These are phyloP conservation scores for Cystobasidium onofrii DNA, from an alignment of 768 basidiomycete genomes.

Conservation along the genomic window DNA sequence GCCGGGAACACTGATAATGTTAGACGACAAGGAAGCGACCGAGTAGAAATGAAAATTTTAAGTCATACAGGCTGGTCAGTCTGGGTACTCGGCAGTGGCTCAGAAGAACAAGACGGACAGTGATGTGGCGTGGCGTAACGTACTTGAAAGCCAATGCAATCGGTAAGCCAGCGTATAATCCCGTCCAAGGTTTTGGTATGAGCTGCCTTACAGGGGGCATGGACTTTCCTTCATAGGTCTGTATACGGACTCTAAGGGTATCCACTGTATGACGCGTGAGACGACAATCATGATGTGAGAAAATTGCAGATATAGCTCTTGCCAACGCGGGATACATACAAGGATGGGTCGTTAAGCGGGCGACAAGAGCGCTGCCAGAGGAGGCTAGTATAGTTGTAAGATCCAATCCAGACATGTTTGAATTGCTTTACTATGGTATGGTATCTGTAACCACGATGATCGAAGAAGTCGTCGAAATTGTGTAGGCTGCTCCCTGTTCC, in stretches of 20 bases:
- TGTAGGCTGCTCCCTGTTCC: no score
- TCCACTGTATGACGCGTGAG: constrained; percentile 32
- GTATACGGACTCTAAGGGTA: constrained; percentile 37
- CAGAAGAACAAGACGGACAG: no score
- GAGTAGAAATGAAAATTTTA: neutral
- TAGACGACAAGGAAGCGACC: neutral
- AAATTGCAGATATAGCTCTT: no score
- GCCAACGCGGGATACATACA: no score
- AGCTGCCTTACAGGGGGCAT: constrained; percentile 36
- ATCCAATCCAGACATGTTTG: constrained; percentile 23
- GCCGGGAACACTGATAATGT: constrained; percentile 30
- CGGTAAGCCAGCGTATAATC: constrained; percentile 38
- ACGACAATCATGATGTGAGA: no score
- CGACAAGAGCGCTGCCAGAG: constrained; percentile 26
- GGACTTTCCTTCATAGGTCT: constrained; percentile 34
- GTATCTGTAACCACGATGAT: no score
- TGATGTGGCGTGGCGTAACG: neutral
- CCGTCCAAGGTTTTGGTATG: constrained; percentile 32
- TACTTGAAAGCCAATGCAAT: constrained; percentile 39
- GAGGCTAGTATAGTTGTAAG: constrained; percentile 18
- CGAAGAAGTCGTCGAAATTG: no score
- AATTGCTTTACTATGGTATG: no score
- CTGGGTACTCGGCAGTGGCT: no score
- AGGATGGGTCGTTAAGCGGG: constrained; percentile 36
- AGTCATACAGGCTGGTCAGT: no score